Percentiles rank a stretch among this genome's conserved stretches.
Conservation (phyloP, 208 protist genomes). For the Trypanosoma rangeli region DNA sequence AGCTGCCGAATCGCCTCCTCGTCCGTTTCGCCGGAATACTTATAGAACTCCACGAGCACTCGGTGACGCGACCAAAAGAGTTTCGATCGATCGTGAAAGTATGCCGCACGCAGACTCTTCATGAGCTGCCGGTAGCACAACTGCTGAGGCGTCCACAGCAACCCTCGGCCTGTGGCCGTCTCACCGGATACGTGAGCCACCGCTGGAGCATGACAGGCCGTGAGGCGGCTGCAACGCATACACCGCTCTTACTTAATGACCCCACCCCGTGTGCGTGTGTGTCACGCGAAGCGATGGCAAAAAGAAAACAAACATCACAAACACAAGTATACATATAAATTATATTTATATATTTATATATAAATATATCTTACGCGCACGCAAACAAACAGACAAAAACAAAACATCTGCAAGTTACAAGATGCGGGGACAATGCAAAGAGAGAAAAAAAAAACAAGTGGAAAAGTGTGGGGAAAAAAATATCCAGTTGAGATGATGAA, state of each 20-base stretch:
- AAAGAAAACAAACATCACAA: conserved; percentile 3
- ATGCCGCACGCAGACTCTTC: conserved; percentile 67
- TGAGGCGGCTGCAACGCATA: conserved; percentile 12
- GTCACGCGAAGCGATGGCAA: not conserved
- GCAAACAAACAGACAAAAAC: not conserved
- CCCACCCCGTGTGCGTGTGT: not conserved
- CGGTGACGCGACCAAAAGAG: conserved; percentile 90
- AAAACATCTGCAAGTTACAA: not conserved
- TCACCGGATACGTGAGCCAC: not conserved
- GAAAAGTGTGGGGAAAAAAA: conserved; percentile 5
- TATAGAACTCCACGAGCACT: conserved; percentile 88
- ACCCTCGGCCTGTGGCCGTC: not conserved
- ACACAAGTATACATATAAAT: conserved; percentile 15
- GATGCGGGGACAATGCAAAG: not conserved
- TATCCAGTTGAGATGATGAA: no score
- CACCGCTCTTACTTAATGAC: not conserved
- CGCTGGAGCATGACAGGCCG: not conserved
- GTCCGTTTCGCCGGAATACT: conserved; percentile 66
- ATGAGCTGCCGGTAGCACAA: conserved; percentile 71
- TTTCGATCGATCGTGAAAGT: conserved; percentile 85
- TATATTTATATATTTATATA: no score
- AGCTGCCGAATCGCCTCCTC: conserved; percentile 48
- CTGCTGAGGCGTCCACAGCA: conserved; percentile 71
- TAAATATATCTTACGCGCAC: no score
- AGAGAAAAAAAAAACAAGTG: conserved; percentile 3